Conservation (phyloP, 2,329 filamentous ascomycete genomes). For the Fusarium oxysporum region DNA sequence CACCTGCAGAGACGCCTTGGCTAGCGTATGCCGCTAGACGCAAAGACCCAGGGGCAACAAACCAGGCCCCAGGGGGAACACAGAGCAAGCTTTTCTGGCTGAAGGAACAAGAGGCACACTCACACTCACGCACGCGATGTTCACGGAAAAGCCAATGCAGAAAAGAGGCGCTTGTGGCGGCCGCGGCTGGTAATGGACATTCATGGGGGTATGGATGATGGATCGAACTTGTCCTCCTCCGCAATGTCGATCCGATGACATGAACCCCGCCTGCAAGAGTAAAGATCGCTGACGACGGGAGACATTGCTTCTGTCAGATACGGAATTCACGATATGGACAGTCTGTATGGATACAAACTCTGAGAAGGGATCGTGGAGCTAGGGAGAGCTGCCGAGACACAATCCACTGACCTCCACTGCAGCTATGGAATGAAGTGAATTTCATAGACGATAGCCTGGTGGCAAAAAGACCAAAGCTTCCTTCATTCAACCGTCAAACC, state of each 20-base stretch:
- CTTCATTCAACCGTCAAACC: neutral
- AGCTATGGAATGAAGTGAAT: conserved; percentile 22
- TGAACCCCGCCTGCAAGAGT: conserved; percentile 13
- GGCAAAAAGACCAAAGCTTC: conserved; percentile 11
- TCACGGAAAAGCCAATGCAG: conserved; percentile 16
- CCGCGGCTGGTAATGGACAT: conserved; percentile 21
- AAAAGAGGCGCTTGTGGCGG: conserved; percentile 43
- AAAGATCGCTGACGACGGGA: conserved; percentile 1
- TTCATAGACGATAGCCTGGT: conserved; percentile 16
- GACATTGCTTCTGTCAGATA: conserved; percentile 18
- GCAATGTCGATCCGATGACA: conserved; percentile 39
- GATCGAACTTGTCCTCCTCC: conserved; percentile 23
- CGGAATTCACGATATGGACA: neutral
- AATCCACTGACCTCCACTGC: neutral
- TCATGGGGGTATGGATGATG: neutral
- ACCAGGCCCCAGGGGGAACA: neutral
- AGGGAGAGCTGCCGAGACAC: conserved; percentile 23
- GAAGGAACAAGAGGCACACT: conserved; percentile 6
- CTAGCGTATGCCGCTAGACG: conserved; percentile 28
- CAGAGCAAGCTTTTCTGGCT: conserved; percentile 2
- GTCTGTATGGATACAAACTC: neutral
- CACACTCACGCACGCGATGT: neutral
- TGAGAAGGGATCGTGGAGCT: neutral
- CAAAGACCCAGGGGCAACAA: conserved; percentile 28
- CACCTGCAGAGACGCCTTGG: conserved; percentile 32